Percentiles rank a stretch among this genome's conserved stretches.
Conservation (phyloP, 2,329 filamentous ascomycete species). For the Alternaria postmessia region DNA sequence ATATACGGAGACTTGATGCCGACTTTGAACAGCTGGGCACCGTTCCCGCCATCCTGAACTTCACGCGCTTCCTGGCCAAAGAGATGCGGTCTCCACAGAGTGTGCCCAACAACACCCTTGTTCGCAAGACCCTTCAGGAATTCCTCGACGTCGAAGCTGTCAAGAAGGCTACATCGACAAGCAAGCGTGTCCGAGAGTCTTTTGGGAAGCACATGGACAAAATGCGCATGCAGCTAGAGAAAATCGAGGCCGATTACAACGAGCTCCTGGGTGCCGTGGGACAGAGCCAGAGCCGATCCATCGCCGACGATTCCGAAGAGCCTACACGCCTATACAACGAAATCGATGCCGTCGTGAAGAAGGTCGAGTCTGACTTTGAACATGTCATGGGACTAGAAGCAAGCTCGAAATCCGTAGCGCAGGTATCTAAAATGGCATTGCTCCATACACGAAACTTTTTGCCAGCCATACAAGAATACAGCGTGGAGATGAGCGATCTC, state of each 20-base stretch:
- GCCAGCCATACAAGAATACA: constrained; percentile 66
- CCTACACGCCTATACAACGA: constrained; percentile 77
- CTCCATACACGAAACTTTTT: constrained; percentile 70
- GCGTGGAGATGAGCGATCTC: constrained; percentile 63
- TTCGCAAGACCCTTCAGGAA: constrained; percentile 44
- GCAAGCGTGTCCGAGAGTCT: constrained; percentile 67
- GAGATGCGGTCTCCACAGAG: constrained; percentile 41
- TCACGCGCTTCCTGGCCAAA: constrained; percentile 62
- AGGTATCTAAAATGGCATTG: constrained; percentile 70
- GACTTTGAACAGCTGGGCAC: constrained; percentile 71
- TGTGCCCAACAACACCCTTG: constrained; percentile 33
- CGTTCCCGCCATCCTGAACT: constrained; percentile 70
- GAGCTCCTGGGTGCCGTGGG: constrained; percentile 56
- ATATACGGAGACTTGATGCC: constrained; percentile 72
- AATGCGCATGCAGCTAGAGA: constrained; percentile 54
- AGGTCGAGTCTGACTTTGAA: constrained; percentile 86
- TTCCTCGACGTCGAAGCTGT: constrained; percentile 79
- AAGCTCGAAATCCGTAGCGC: constrained; percentile 69
- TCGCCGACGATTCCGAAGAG: constrained; percentile 68
- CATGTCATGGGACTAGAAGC: constrained; percentile 74
- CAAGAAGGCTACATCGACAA: constrained; percentile 74
- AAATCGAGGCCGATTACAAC: constrained; percentile 53
- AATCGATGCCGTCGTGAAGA: constrained; percentile 83
- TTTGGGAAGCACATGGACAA: constrained; percentile 65
- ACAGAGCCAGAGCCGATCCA: constrained; percentile 60